A percentile compares a stretch with the other conserved stretches of the same genome.
phyloP scores from a whole-genome alignment of 306 rosid species.

The Acacia crassicarpa region DNA sequence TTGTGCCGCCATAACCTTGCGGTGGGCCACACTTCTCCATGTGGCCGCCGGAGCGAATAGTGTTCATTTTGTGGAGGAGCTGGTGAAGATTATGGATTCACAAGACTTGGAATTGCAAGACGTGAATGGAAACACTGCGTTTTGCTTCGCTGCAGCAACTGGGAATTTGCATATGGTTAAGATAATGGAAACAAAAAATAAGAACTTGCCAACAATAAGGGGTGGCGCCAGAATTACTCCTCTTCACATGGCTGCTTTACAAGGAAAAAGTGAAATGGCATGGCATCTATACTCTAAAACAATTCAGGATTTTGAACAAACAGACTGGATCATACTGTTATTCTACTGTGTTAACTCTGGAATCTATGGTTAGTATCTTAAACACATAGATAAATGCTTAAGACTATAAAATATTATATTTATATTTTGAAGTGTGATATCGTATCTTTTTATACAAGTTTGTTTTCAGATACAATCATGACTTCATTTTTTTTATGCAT shows the following conservation, averaged over 20 bases:
- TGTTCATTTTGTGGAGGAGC: constrained; percentile 7
- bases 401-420: neutral
- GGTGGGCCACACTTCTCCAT: constrained; percentile 18
- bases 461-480: neutral
- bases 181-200: constrained; percentile 3
- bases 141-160: constrained; percentile 27
- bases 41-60: constrained; percentile 27
- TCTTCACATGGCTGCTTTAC: constrained; percentile 30
- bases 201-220: neutral
- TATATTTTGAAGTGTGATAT: neutral
- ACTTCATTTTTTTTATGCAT: neutral
- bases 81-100: neutral
- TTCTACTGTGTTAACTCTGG: constrained; percentile 3
- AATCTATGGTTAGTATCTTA: constrained; percentile 4
- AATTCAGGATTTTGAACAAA: neutral
- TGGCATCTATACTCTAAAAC: neutral
- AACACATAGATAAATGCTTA: too few species aligned
- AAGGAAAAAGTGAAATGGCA: constrained; percentile 29
- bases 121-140: constrained; percentile 24
- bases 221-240: constrained; percentile 23
- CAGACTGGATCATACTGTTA: constrained; percentile 9
- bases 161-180: neutral
- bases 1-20: neutral
- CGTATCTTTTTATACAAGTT: too few species aligned
- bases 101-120: constrained; percentile 16